These are phyloP conservation scores for Citrus inodora DNA, from an alignment of 345 rosid species.

Conservation along the genomic window DNA sequence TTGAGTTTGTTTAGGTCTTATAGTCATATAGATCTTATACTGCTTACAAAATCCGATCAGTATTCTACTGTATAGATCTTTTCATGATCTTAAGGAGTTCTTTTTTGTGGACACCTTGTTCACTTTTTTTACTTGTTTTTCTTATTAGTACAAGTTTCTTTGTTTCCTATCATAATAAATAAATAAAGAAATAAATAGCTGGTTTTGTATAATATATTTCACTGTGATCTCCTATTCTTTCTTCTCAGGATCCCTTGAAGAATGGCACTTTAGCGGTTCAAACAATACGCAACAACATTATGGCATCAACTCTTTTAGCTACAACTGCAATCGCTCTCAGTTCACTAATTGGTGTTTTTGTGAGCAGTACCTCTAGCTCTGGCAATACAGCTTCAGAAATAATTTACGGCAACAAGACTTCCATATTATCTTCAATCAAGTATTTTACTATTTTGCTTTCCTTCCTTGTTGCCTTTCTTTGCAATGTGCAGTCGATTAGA, in stretches of 20 bases:
- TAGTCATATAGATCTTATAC: too few relatives aligned
- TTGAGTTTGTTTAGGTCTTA: too few relatives aligned
- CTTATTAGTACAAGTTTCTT: too few relatives aligned
- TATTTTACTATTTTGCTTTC: slow-evolving; percentile 77
- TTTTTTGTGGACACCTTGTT: too few relatives aligned
- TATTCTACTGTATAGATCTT: too few relatives aligned
- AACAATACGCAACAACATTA: slow-evolving; percentile 89
- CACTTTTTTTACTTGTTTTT: too few relatives aligned
- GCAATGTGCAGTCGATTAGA: slow-evolving; percentile 87
- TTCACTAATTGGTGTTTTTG: slow-evolving; percentile 78
- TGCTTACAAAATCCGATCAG: too few relatives aligned
- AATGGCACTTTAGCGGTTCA: slow-evolving; percentile 87
- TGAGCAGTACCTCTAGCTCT: slow-evolving; percentile 65
- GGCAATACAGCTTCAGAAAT: slow-evolving; percentile 33
- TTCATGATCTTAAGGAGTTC: too few relatives aligned
- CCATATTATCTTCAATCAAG: slow-evolving; percentile 62
- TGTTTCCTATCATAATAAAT: too few relatives aligned
- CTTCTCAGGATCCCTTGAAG: slow-evolving; percentile 76
- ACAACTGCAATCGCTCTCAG: slow-evolving; percentile 91
- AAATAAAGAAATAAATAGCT: not conserved
- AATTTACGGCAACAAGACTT: slow-evolving; percentile 60
- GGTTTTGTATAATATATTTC: not conserved
- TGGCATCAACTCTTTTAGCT: slow-evolving; percentile 95
- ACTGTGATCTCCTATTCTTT: not conserved
- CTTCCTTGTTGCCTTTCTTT: slow-evolving; percentile 88